Conservation (phyloP, 164 flowering plant species). For the Nelumbo lutea region DNA sequence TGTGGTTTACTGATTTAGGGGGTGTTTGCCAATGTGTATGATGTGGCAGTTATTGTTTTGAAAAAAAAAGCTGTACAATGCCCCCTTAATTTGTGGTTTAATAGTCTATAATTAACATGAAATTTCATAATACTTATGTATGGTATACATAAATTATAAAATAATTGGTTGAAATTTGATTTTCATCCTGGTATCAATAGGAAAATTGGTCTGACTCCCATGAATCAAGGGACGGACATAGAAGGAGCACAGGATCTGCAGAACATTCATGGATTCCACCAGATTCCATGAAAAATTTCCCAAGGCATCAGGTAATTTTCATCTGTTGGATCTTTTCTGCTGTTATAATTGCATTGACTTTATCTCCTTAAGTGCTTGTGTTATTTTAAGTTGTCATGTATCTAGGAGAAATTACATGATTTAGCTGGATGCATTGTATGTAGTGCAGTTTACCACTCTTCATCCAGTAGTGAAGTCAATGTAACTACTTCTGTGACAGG, state of each 20-base stretch:
- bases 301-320: conserved; percentile 36
- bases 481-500: too few species aligned
- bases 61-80: too few species aligned
- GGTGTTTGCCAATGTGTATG: too few species aligned
- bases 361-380: neutral
- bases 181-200: conserved; percentile 22
- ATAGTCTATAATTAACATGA: too few species aligned
- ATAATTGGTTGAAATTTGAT: neutral
- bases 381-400: neutral
- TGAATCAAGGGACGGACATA: conserved; percentile 49
- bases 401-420: neutral
- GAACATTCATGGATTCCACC: conserved; percentile 35
- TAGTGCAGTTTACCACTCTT: neutral
- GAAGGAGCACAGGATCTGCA: conserved; percentile 34
- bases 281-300: conserved; percentile 23
- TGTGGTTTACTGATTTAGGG: too few species aligned
- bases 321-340: too few species aligned
- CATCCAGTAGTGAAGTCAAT: too few species aligned
- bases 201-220: conserved; percentile 54
- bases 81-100: too few species aligned
- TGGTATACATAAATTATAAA: neutral
- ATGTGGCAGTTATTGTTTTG: too few species aligned
- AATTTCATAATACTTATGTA: too few species aligned
- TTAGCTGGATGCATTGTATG: neutral
- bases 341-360: neutral